Percentiles rank a stretch among this genome's conserved stretches.
Evolutionary conservation across 768 basidiomycete species (phyloP).

Genomic region (Xerocomellus dryophilus): DNA sequence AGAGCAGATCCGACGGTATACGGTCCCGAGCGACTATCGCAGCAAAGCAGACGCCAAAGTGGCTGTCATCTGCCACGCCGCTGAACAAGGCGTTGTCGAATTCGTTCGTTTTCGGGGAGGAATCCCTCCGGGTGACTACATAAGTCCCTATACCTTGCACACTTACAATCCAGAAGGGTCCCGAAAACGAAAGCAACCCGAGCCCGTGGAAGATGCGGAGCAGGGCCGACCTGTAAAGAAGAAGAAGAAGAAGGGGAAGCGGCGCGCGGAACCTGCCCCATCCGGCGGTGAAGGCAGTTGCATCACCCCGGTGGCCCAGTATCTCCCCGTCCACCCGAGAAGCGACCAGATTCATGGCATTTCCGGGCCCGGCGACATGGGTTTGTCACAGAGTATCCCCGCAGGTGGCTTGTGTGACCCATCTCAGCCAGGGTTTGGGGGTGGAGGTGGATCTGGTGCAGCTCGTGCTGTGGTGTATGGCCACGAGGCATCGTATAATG

Average conservation of each 20-base stretch:
- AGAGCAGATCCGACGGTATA: constrained; percentile 43
- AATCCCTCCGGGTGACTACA: constrained; percentile 41
- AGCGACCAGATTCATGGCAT: constrained; percentile 17
- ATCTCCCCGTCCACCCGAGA: not conserved
- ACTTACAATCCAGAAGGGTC: constrained; percentile 26
- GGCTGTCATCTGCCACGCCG: constrained; percentile 52
- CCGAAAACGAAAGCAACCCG: constrained; percentile 38
- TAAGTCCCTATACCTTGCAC: constrained; percentile 33
- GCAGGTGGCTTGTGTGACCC: constrained; percentile 11
- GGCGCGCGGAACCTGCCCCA: constrained; percentile 14
- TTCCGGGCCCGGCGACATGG: constrained; percentile 20
- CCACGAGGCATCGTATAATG: not conserved
- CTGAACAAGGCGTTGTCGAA: constrained; percentile 55
- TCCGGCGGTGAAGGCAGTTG: constrained; percentile 8
- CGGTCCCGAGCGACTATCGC: constrained; percentile 48
- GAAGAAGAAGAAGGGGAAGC: constrained; percentile 31
- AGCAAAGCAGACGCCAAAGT: constrained; percentile 60
- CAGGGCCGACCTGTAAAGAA: constrained; percentile 23
- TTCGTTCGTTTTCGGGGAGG: constrained; percentile 54
- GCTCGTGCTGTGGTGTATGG: constrained; percentile 6
- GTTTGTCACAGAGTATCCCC: constrained; percentile 12
- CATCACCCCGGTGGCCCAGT: not conserved
- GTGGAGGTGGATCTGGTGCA: constrained; percentile 20
- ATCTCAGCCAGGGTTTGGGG: constrained; percentile 18
- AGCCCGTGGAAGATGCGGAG: constrained; percentile 17